phyloP scores from a whole-genome alignment of 2,329 filamentous ascomycete genomes.

The Colletotrichum sublineola region DNA sequence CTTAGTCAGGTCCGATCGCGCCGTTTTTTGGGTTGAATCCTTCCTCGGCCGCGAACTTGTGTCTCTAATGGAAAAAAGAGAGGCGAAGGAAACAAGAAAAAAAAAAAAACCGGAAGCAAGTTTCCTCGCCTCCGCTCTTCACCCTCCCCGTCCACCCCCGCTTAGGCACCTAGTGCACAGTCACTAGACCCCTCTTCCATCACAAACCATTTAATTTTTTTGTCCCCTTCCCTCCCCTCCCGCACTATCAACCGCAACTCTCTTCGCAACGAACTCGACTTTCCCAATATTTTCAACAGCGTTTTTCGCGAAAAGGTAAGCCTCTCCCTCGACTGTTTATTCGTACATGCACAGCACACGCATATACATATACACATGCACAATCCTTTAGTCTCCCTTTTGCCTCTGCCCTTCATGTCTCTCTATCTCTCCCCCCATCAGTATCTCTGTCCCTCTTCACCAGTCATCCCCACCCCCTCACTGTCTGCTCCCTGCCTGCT shows the following conservation, averaged over 20 bases:
- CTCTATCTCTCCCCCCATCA: not conserved
- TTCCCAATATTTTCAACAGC: constrained; percentile 22
- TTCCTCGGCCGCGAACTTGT: not conserved
- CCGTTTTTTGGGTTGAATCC: not conserved
- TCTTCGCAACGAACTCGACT: constrained; percentile 27
- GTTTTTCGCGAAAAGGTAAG: constrained; percentile 41
- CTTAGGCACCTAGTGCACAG: constrained; percentile 8
- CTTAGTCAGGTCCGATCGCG: constrained; percentile 25
- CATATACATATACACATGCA: not conserved
- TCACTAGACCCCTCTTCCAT: constrained; percentile 38
- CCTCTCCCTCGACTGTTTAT: constrained; percentile 21
- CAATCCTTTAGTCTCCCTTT: not conserved
- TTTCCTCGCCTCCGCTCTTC: constrained; percentile 22
- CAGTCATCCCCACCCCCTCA: not conserved
- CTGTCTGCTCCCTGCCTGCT: constrained; percentile 20
- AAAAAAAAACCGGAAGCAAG: constrained; percentile 14
- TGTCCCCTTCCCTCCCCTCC: constrained; percentile 24
- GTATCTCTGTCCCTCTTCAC: constrained; percentile 2
- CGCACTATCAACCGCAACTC: constrained; percentile 28
- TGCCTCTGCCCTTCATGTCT: not conserved
- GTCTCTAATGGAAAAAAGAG: not conserved
- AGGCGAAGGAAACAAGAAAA: not conserved
- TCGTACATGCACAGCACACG: constrained; percentile 17
- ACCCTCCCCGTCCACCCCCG: not conserved
- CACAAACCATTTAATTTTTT: constrained; percentile 38